These are phyloP conservation scores for Umbelopsis isabellina DNA, from an alignment of 192 early-diverging fungal species.

Conservation along the genomic window DNA sequence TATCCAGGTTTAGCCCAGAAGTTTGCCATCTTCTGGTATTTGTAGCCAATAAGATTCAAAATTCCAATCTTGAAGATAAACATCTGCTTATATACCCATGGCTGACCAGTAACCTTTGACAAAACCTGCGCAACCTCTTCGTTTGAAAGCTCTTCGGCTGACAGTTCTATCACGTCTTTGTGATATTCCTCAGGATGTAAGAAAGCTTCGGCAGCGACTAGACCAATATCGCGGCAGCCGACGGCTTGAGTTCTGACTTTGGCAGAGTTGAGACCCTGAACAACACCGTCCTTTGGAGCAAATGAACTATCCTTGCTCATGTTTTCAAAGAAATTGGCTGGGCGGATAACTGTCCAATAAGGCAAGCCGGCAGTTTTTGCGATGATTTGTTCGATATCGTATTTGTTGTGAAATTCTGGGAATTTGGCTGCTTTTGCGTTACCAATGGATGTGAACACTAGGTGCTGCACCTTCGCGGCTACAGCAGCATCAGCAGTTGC, in stretches of 20 bases:
- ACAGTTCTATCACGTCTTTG: not conserved
- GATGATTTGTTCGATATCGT: conserved; percentile 7
- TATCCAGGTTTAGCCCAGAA: conserved; percentile 15
- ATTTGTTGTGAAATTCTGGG: conserved; percentile 4
- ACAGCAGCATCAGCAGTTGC: conserved; percentile 8
- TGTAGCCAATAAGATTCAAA: not conserved
- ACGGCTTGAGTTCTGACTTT: conserved; percentile 9
- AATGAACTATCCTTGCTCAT: not conserved
- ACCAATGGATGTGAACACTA: conserved; percentile 16
- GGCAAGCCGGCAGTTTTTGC: not conserved
- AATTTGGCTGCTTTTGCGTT: not conserved
- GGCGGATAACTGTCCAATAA: conserved; percentile 17
- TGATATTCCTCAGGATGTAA: not conserved
- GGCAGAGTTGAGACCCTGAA: not conserved
- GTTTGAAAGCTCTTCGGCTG: not conserved
- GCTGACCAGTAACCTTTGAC: not conserved
- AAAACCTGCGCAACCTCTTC: not conserved
- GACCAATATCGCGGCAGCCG: conserved; percentile 21
- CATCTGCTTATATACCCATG: not conserved
- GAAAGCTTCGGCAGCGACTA: conserved; percentile 14
- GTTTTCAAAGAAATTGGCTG: conserved; percentile 25
- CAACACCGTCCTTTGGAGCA: not conserved
- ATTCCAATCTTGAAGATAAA: not conserved
- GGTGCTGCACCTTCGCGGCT: not conserved
- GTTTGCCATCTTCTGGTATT: conserved; percentile 8